phyloP scores from a whole-genome alignment of 345 rosid genomes.

The Erysimum cheiranthoides region DNA sequence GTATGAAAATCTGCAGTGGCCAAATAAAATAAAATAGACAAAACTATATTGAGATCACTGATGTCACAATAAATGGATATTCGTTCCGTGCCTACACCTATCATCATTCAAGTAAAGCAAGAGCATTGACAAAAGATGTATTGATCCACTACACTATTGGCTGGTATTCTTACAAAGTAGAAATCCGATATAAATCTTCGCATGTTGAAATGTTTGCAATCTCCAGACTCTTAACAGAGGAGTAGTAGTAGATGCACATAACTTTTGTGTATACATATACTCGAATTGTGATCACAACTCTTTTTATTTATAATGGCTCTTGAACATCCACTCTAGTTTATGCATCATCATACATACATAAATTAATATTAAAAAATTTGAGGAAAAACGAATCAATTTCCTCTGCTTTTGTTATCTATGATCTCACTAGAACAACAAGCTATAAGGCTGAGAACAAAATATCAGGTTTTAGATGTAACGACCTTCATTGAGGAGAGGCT shows the following conservation, averaged over 20 bases:
- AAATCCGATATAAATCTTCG: not conserved
- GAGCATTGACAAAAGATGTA: not conserved
- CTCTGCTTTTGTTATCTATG: slow-evolving; percentile 11
- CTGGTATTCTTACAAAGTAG: not conserved
- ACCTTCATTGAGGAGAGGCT: slow-evolving; percentile 57
- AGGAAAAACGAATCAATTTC: not conserved
- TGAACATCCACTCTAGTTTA: not conserved
- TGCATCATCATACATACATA: slow-evolving; percentile 16
- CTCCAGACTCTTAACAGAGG: not conserved
- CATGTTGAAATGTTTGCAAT: slow-evolving; percentile 1
- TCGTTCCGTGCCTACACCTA: too few species aligned
- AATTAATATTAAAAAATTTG: not conserved
- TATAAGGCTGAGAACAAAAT: slow-evolving; percentile 1
- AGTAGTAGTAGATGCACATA: not conserved
- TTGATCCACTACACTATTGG: not conserved
- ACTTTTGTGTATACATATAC: not conserved
- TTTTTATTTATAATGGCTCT: slow-evolving; percentile 5
- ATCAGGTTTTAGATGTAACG: slow-evolving; percentile 37
- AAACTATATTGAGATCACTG: too few species aligned
- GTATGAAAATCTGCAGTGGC: not conserved
- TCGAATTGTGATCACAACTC: not conserved
- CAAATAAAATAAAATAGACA: not conserved
- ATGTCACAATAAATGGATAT: too few species aligned
- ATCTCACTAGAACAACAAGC: not conserved
- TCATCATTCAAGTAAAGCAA: not conserved